These are phyloP conservation scores for Candida suzukii DNA, from an alignment of 805 yeast genomes.

Conservation along the genomic window DNA sequence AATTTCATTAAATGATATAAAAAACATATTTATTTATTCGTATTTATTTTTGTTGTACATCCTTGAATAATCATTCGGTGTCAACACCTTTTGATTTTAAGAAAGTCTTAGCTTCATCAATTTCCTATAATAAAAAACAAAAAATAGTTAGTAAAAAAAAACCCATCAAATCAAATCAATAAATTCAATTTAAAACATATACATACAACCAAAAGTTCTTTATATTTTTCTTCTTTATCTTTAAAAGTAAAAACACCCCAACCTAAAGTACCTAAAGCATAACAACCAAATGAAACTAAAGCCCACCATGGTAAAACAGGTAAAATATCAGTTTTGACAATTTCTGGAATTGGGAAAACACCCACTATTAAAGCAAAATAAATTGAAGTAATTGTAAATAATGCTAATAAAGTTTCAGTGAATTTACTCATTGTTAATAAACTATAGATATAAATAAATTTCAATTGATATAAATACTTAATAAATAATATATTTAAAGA, in stretches of 20 bases:
- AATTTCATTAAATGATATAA: no score
- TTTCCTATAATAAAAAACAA: constrained; percentile 24
- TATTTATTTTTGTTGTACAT: no score
- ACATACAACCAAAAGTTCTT: constrained; percentile 40
- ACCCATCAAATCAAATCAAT: neutral
- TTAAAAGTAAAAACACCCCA: constrained; percentile 63
- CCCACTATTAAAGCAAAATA: constrained; percentile 47
- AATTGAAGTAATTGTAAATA: constrained; percentile 40
- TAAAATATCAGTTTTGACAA: constrained; percentile 43
- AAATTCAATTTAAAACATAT: neutral
- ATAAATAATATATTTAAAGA: no score
- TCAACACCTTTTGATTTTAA: constrained; percentile 49
- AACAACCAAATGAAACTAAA: constrained; percentile 60
- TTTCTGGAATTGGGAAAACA: constrained; percentile 45
- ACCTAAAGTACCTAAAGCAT: constrained; percentile 61
- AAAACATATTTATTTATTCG: no score
- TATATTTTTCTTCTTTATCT: constrained; percentile 61
- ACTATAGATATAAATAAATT: no score
- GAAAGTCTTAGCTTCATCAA: constrained; percentile 56
- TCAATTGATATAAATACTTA: no score
- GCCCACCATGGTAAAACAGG: constrained; percentile 70
- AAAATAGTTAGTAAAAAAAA: constrained; percentile 14
- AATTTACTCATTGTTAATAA: constrained; percentile 52
- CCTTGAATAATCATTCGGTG: constrained; percentile 27
- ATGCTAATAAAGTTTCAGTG: constrained; percentile 45